Evolutionary conservation across 2,329 filamentous ascomycete species (phyloP).

Genomic region (Myotisia sp.): DNA sequence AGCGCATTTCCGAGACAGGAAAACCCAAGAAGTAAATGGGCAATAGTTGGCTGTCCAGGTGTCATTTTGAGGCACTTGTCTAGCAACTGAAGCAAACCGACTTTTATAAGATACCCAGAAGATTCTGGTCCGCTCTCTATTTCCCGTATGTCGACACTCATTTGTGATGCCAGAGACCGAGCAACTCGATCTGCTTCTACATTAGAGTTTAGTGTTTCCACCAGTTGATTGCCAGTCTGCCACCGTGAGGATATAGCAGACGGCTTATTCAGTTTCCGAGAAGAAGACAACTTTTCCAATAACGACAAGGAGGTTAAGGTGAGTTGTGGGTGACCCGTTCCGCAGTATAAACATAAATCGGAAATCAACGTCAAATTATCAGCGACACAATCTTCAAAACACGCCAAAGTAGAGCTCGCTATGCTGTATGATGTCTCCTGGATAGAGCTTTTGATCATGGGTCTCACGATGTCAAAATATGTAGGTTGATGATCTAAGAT

Average conservation of each 20-base stretch:
- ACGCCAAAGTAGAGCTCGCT: constrained; percentile 62
- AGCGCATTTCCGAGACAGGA: constrained; percentile 58
- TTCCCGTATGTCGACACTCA: constrained; percentile 53
- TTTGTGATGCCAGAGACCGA: constrained; percentile 53
- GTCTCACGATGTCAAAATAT: constrained; percentile 76
- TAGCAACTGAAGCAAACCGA: constrained; percentile 73
- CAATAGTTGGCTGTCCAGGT: constrained; percentile 67
- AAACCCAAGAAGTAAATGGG: constrained; percentile 83
- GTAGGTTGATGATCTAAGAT: constrained; percentile 80
- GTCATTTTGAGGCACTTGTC: constrained; percentile 63
- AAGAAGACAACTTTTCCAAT: constrained; percentile 73
- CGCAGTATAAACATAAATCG: constrained; percentile 73
- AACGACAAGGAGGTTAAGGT: constrained; percentile 68
- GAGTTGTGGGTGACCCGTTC: constrained; percentile 66
- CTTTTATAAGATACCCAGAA: constrained; percentile 65
- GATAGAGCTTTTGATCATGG: constrained; percentile 55
- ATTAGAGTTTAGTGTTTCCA: constrained; percentile 73
- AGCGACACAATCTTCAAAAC: constrained; percentile 81
- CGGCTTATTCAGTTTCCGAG: constrained; percentile 60
- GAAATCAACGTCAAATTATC: constrained; percentile 66
- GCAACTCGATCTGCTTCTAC: constrained; percentile 69
- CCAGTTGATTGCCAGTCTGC: constrained; percentile 63
- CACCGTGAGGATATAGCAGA: constrained; percentile 50
- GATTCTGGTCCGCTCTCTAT: constrained; percentile 55
- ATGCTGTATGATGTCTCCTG: constrained; percentile 47